Conservation (phyloP, 176 grass and related monocot species). For the Zizania latifolia region DNA sequence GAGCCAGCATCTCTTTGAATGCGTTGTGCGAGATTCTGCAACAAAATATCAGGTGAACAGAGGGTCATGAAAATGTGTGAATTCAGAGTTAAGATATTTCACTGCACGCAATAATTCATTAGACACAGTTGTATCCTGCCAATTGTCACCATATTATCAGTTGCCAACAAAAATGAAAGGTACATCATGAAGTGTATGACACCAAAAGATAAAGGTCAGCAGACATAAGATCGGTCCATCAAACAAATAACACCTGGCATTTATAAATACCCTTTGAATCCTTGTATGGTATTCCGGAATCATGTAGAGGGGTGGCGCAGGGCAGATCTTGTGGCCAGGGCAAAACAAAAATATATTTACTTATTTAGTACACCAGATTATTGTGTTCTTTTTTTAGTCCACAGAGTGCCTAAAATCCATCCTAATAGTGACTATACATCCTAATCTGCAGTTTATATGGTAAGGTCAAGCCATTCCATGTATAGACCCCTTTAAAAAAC, state of each 20-base stretch:
- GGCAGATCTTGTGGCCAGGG: not conserved
- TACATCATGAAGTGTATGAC: not conserved
- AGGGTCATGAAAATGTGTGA: conserved; percentile 7
- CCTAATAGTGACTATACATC: not conserved
- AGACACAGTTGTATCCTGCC: not conserved
- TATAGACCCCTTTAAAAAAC: too few species aligned
- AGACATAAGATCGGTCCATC: not conserved
- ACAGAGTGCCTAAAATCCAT: not conserved
- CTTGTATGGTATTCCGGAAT: not conserved
- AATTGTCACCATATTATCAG: not conserved
- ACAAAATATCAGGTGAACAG: not conserved
- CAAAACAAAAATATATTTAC: not conserved
- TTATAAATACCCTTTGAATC: not conserved
- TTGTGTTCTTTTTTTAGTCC: not conserved
- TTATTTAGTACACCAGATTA: not conserved
- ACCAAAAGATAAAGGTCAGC: not conserved
- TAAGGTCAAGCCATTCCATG: not conserved
- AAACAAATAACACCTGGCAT: not conserved
- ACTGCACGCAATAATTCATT: not conserved
- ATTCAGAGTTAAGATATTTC: not conserved
- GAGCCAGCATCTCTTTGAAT: conserved; percentile 49
- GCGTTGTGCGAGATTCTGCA: conserved; percentile 53
- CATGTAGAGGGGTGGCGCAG: not conserved
- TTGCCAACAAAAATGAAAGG: not conserved
- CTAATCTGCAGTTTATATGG: not conserved